Evolutionary conservation across 371 early-diverging fungal genomes (phyloP).

Genomic region (Rhizomucor pusillus): DNA sequence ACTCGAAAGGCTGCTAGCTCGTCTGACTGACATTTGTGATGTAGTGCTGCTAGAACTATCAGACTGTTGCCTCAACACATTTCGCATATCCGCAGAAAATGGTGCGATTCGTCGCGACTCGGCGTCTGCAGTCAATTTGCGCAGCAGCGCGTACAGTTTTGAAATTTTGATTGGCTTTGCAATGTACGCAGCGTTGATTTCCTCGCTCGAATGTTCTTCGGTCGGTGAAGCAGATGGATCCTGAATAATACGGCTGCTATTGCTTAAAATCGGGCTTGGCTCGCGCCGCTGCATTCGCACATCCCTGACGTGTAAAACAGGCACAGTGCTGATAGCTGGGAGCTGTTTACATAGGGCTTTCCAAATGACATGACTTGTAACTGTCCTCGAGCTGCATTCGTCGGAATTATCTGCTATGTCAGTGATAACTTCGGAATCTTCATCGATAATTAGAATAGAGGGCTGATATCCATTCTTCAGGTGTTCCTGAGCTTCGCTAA

Average conservation of each 20-base stretch:
- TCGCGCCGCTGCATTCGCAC: constrained; percentile 4
- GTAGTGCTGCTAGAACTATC: neutral
- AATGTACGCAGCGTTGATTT: constrained; percentile 5
- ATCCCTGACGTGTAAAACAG: constrained; percentile 11
- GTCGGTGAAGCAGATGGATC: too few relatives aligned
- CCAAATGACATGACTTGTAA: constrained; percentile 3
- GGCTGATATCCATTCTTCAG: neutral
- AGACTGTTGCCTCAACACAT: constrained; percentile 3
- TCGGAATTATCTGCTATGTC: neutral
- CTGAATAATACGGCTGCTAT: neutral
- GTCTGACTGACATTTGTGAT: neutral
- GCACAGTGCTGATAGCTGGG: constrained; percentile 1
- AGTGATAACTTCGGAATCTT: constrained; percentile 5
- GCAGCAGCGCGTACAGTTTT: constrained; percentile 6
- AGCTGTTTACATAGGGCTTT: constrained; percentile 1
- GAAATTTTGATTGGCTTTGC: constrained; percentile 17
- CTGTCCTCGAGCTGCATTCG: neutral
- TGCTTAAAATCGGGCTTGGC: neutral
- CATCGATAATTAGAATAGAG: constrained; percentile 5
- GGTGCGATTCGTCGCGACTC: neutral
- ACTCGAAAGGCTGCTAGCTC: neutral
- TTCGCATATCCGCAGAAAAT: neutral
- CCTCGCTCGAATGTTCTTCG: neutral
- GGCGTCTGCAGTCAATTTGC: constrained; percentile 2
- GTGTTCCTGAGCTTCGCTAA: constrained; percentile 3